Base-by-base conservation (phyloP, 2,329 filamentous ascomycete species). In the Periconia sp. region DNA sequence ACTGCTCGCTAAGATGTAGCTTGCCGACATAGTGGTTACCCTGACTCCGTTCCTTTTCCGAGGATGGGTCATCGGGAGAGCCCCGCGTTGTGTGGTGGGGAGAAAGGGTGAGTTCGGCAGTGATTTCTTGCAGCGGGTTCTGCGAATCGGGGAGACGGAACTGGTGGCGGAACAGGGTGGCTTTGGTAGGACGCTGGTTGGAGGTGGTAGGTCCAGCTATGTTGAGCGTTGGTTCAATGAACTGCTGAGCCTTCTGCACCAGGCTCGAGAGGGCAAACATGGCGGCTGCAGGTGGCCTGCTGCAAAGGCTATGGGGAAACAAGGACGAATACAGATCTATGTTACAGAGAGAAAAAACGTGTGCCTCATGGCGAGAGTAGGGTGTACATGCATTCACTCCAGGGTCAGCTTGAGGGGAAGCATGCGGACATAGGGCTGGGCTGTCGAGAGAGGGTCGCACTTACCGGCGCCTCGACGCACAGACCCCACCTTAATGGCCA, bases 71-170 rank as follows among this genome's bases (percentile, higher is more conserved):
- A 45, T 76, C 70, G 55, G 66, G 61, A 35, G 60, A 50, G 53
- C 63, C 60, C 65, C 70, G 87, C 84, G 56, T 58, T 66, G 73
- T 63, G 79, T 83, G 74, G 88, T 90, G 59, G 85, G 85, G 57
- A 85, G 86, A 51, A 54, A 99, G 90, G 52, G 92, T 95, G 55
- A 99, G 85, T 79, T 99, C 94, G 69, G 94, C 92, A 56, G 90
- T 92, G 77, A 99, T 97, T 80, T 99, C 94, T 77, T 95, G 92
- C 53, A 97, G 83, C 52, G 94, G 94, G 58, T 90, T 92, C 77
- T 99, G 93, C 40, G 91, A 89, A 69, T 91, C 86, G 44, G 94
- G 94, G 33, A 99, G 88, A 62, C 94, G 91, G 79, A 99, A 99
- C 77, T 99, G 94, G 74, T 89, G 88, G 78, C 94, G 92, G 79